Evolutionary conservation across 2,329 filamentous ascomycete genomes (phyloP).

Genomic region (Cladophialophora bantiana): DNA sequence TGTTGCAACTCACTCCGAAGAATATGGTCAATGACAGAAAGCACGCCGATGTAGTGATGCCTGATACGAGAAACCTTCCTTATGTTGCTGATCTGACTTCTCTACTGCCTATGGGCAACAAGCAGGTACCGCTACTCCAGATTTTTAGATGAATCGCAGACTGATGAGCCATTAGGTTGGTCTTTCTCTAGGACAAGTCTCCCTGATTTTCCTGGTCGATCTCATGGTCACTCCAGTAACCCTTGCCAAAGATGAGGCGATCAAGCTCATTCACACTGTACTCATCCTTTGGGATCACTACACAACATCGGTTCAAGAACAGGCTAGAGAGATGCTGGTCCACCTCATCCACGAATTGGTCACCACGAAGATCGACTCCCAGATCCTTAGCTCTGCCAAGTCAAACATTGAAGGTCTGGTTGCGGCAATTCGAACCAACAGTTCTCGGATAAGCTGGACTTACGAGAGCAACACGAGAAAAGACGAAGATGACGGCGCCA

Average conservation of each 20-base stretch:
- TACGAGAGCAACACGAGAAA: conserved; percentile 92
- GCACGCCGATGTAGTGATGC: conserved; percentile 69
- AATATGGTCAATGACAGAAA: conserved; percentile 97
- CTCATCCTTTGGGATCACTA: conserved; percentile 98
- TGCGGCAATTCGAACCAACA: conserved; percentile 83
- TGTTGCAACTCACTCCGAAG: conserved; percentile 89
- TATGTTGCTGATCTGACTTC: conserved; percentile 87
- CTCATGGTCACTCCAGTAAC: conserved; percentile 92
- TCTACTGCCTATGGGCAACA: conserved; percentile 84
- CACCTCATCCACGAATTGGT: conserved; percentile 96
- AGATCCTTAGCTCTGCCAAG: conserved; percentile 70
- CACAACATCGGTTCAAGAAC: conserved; percentile 90
- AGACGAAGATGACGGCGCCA: conserved; percentile 72
- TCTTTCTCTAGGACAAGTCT: conserved; percentile 90
- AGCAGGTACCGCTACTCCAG: conserved; percentile 64
- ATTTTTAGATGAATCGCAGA: neutral
- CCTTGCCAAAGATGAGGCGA: conserved; percentile 78
- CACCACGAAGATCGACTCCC: conserved; percentile 77
- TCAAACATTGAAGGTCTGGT: conserved; percentile 85
- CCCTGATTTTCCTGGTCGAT: conserved; percentile 91
- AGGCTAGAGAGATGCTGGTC: conserved; percentile 96
- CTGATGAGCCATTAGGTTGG: conserved; percentile 61
- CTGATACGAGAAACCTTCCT: conserved; percentile 69
- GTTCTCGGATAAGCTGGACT: conserved; percentile 84
- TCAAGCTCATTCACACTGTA: conserved; percentile 86